These are phyloP conservation scores for Trametes gibbosa DNA, from an alignment of 768 basidiomycete genomes.

Conservation along the genomic window DNA sequence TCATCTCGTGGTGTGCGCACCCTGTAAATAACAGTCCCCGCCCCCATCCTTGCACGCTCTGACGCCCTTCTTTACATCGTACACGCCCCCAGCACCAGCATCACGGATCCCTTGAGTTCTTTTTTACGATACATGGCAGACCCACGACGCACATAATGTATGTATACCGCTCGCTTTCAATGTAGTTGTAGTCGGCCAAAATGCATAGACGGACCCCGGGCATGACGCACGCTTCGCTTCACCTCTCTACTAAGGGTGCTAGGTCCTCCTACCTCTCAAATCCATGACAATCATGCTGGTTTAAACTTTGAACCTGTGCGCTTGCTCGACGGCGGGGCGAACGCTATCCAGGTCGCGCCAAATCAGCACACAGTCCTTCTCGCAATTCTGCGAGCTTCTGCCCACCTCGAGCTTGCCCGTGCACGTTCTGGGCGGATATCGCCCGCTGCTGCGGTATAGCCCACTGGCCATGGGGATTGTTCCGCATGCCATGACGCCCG, in stretches of 20 bases:
- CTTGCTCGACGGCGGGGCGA: not conserved
- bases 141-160: slow-evolving; percentile 10
- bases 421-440: not conserved
- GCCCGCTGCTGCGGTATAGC: slow-evolving; percentile 2
- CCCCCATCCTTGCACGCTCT: not conserved
- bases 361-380: not conserved
- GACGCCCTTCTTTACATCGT: slow-evolving; percentile 6
- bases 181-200: slow-evolving; percentile 10
- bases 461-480: slow-evolving; percentile 4
- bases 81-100: slow-evolving; percentile 8
- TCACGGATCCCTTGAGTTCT: not conserved
- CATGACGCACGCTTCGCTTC: not conserved
- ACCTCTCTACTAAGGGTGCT: too few species aligned
- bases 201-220: slow-evolving; percentile 3
- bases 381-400: not conserved
- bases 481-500: slow-evolving; percentile 18
- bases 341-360: not conserved
- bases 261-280: too few species aligned
- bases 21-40: not conserved
- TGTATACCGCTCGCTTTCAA: slow-evolving; percentile 12
- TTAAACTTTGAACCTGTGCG: slow-evolving; percentile 18
- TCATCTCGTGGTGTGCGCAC: not conserved
- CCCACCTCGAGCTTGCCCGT: not conserved
- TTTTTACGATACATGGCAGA: slow-evolving; percentile 12
- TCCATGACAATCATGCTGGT: not conserved